Conservation (phyloP, 139 green algal genomes). For the Chara braunii region DNA sequence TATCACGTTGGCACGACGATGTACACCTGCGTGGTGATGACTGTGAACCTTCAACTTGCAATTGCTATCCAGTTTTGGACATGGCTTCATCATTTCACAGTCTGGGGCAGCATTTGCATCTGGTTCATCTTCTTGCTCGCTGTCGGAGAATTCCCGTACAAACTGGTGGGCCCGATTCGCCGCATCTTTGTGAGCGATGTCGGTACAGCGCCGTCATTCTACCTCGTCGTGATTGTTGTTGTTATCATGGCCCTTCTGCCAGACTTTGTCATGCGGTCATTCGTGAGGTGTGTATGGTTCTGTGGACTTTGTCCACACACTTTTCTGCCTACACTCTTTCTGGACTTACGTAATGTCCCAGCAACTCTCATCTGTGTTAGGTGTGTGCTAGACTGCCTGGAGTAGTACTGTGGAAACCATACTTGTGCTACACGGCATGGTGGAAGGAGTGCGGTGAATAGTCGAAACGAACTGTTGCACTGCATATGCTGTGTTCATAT, state of each 20-base stretch:
- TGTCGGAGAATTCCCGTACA: conserved; percentile 18
- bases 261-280: neutral
- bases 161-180: no score
- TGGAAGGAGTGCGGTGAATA: no score
- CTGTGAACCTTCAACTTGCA: conserved; percentile 47
- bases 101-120: conserved; percentile 43
- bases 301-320: no score
- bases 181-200: conserved; percentile 4
- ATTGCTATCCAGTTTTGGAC: conserved; percentile 42
- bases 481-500: no score
- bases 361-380: no score
- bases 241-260: conserved; percentile 17
- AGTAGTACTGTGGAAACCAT: no score
- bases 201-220: neutral
- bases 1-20: conserved; percentile 16
- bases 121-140: conserved; percentile 36
- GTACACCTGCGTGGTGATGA: conserved; percentile 46
- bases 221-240: conserved; percentile 17
- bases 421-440: no score
- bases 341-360: no score
- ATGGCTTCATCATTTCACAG: conserved; percentile 29
- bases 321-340: no score
- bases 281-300: neutral
- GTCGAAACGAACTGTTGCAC: no score
- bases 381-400: no score